These are phyloP conservation scores for Limnanthes douglasii DNA, from an alignment of 345 rosid species.

Conservation along the genomic window DNA sequence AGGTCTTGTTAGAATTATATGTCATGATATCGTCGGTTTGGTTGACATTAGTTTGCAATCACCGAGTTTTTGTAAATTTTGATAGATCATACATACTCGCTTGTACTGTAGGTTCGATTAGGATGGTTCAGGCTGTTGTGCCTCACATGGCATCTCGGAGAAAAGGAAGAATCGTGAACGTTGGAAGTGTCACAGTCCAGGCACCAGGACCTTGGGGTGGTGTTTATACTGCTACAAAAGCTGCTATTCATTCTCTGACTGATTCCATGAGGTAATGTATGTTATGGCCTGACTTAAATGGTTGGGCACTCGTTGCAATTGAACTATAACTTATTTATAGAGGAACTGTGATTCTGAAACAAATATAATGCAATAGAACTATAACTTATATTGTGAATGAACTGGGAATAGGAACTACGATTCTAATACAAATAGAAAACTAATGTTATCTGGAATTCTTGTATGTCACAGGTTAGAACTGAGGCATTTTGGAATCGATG, in stretches of 20 bases:
- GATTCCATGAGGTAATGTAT: constrained; percentile 88
- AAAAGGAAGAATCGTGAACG: constrained; percentile 57
- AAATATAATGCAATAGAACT: too few relatives aligned
- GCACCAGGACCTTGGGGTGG: constrained; percentile 71
- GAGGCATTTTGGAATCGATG: constrained; percentile 57
- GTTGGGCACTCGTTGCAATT: background rate
- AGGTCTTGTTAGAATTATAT: too few relatives aligned
- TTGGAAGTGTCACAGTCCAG: constrained; percentile 51
- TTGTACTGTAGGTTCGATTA: constrained; percentile 46
- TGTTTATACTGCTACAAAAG: constrained; percentile 71
- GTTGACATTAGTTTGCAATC: too few relatives aligned
- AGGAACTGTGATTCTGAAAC: too few relatives aligned
- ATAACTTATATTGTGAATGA: too few relatives aligned
- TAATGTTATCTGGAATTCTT: too few relatives aligned
- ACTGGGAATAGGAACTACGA: too few relatives aligned
- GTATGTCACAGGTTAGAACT: constrained; percentile 57
- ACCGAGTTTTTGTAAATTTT: too few relatives aligned
- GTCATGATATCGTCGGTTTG: too few relatives aligned
- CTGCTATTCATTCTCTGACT: constrained; percentile 69
- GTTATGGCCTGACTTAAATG: too few relatives aligned
- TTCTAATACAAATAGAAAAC: too few relatives aligned
- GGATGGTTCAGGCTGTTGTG: constrained; percentile 76
- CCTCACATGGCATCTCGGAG: constrained; percentile 75
- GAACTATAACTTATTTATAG: background rate
- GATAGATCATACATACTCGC: too few relatives aligned